Evolutionary conservation across 2,329 filamentous ascomycete genomes (phyloP).

Genomic region (Xylariaceae sp.): DNA sequence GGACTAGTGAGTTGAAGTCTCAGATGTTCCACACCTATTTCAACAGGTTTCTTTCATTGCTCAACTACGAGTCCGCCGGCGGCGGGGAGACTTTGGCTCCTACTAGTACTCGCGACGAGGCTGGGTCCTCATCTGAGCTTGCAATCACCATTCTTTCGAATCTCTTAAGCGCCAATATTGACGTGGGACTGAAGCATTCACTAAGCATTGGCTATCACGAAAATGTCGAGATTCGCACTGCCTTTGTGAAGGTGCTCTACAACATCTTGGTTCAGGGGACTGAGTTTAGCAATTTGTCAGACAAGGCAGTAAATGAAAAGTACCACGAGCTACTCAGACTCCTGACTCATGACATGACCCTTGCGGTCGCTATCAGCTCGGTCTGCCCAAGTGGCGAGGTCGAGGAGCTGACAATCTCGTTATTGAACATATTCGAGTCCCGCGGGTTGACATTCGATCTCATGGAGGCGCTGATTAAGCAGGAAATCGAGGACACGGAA

Average conservation of each 20-base stretch:
- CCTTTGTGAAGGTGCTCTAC: slow-evolving; percentile 66
- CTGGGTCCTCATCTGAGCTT: slow-evolving; percentile 53
- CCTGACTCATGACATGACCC: slow-evolving; percentile 57
- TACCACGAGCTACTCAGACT: slow-evolving; percentile 63
- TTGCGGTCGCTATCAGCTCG: slow-evolving; percentile 60
- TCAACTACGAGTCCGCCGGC: slow-evolving; percentile 53
- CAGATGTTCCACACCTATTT: slow-evolving; percentile 71
- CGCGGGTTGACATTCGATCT: slow-evolving; percentile 59
- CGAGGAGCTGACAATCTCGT: slow-evolving; percentile 63
- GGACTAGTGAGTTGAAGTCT: slow-evolving; percentile 64
- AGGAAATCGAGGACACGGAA: slow-evolving; percentile 66
- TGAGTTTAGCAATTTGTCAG: slow-evolving; percentile 65
- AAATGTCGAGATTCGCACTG: slow-evolving; percentile 64
- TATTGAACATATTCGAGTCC: slow-evolving; percentile 67
- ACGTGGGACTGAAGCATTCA: slow-evolving; percentile 66
- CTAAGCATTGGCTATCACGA: slow-evolving; percentile 68
- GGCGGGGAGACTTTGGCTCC: slow-evolving; percentile 36
- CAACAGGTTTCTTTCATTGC: slow-evolving; percentile 62
- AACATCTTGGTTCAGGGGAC: slow-evolving; percentile 69
- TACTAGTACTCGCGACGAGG: slow-evolving; percentile 46
- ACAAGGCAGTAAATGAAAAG: slow-evolving; percentile 63
- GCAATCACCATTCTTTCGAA: slow-evolving; percentile 66
- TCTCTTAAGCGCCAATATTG: slow-evolving; percentile 65
- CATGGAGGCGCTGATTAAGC: slow-evolving; percentile 62
- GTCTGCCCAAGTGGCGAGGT: slow-evolving; percentile 65